Base-by-base conservation (phyloP, 345 rosid genomes). In the Rhizophora mangle region DNA sequence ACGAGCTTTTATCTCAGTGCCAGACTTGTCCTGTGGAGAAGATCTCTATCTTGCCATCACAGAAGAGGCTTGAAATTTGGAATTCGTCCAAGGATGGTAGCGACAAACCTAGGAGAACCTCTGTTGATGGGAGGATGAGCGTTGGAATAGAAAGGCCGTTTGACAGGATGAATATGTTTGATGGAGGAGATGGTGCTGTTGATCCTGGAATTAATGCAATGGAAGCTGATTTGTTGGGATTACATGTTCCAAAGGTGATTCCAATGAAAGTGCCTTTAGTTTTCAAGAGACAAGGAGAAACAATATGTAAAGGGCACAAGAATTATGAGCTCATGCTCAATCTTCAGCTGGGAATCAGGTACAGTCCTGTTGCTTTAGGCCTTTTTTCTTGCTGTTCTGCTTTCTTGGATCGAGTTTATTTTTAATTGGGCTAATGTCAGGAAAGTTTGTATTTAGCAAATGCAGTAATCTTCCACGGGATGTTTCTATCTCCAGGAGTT, bases 311-410 rank as follows among this genome's bases (percentile, higher is more conserved):
- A 83, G 97, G 93, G 3, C 98, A 94, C 51, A 91, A 87, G 72
- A 94, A 94, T 71, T 94, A 91, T 64, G 97, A 94, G 8, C 89
- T 94, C 55, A 94, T 94, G 97, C 98, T 94, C 67, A 94, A 94
- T 82, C 83, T 91, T 3, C 97, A 91, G 73, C 80, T 90, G 6
- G 92, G 91, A 68, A 88, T 90, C 72, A 69, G 79, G 80, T 84
- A 72, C 56, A 0, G 15, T n/a, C 21, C 8, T 51, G 5, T 22
- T 8, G 26, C 6, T 39, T 22, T 6, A 13, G 68, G 29, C 19
- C 22, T 56, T 68, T 32, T 31, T n/a, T 70, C 34, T 43, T 43
- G 49, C 49, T 9, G 6, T 43, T 43, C 19, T 2, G 16, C 49
- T 43, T 43, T 13, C 49, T 43, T 13, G 18, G 16, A 43, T 43